Evolutionary conservation across 306 rosid species (phyloP).

Genomic region (Begonia fuchsioides): DNA sequence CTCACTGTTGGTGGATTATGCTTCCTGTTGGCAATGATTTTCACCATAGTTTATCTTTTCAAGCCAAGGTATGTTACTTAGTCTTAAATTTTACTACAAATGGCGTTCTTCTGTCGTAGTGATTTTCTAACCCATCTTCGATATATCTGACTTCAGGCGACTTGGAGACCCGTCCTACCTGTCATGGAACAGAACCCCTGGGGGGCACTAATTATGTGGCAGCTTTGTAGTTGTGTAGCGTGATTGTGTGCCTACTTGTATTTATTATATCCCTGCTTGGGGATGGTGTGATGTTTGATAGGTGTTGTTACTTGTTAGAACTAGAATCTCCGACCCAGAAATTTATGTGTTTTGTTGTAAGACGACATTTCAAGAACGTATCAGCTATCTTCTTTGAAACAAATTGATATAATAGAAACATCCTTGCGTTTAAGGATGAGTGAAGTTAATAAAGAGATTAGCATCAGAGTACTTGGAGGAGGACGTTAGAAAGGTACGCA

Average conservation of each 20-base stretch:
- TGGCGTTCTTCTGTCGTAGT: too few species aligned
- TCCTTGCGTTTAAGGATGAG: not conserved
- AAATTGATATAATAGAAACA: not conserved
- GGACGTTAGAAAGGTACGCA: slow-evolving; percentile 53
- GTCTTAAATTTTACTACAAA: not conserved
- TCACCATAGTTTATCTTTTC: slow-evolving; percentile 66
- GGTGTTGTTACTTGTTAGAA: too few species aligned
- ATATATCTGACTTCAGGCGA: slow-evolving; percentile 35
- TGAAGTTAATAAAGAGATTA: not conserved
- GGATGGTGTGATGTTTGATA: too few species aligned
- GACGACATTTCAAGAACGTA: too few species aligned
- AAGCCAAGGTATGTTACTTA: slow-evolving; percentile 60
- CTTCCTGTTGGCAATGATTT: slow-evolving; percentile 71
- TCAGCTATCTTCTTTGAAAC: not conserved
- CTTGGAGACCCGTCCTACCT: slow-evolving; percentile 84
- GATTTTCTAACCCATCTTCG: not conserved
- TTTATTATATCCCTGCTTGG: too few species aligned
- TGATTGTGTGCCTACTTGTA: too few species aligned
- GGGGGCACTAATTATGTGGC: slow-evolving; percentile 33
- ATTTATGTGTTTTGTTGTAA: too few species aligned
- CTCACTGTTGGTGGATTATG: slow-evolving; percentile 75
- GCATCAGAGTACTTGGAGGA: slow-evolving; percentile 49
- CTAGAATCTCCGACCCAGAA: too few species aligned
- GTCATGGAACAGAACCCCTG: slow-evolving; percentile 80
- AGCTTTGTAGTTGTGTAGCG: not conserved